Evolutionary conservation across 345 rosid genomes (phyloP).

Genomic region (Arabidopsis arenosa): DNA sequence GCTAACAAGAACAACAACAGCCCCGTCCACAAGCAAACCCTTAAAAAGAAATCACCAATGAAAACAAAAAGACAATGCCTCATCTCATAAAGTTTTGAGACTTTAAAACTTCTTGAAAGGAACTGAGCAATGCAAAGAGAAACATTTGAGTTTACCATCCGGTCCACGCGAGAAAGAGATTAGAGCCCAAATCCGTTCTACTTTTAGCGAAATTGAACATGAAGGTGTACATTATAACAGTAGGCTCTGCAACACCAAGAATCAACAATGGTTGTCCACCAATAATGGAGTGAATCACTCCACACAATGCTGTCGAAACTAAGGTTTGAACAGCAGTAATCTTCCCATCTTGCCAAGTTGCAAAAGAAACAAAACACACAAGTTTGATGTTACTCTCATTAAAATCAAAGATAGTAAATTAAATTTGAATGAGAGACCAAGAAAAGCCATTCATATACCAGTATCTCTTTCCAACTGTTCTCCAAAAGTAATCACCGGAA

Average conservation of each 20-base stretch:
- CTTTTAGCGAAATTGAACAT: conserved; percentile 89
- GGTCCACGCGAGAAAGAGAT: conserved; percentile 90
- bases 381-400: conserved; percentile 19
- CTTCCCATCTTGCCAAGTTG: conserved; percentile 66
- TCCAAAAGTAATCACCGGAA: conserved; percentile 93
- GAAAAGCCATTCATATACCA: conserved; percentile 46
- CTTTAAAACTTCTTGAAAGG: conserved; percentile 1
- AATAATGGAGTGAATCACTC: conserved; percentile 77
- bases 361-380: conserved; percentile 32
- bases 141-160: conserved; percentile 68
- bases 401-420: background rate
- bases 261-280: conserved; percentile 96
- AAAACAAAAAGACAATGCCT: conserved; percentile 1
- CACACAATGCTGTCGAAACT: conserved; percentile 92
- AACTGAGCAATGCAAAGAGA: conserved; percentile 12
- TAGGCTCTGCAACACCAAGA: conserved; percentile 98
- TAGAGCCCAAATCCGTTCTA: conserved; percentile 75
- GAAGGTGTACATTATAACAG: conserved; percentile 95
- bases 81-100: conserved; percentile 1
- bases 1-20: conserved; percentile 84
- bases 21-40: conserved; percentile 98
- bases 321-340: conserved; percentile 92
- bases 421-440: background rate
- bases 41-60: conserved; percentile 38
- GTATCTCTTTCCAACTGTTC: conserved; percentile 91